These are phyloP conservation scores for Fonsecaea pugnacius DNA, from an alignment of 2,329 filamentous ascomycete species.

Conservation along the genomic window DNA sequence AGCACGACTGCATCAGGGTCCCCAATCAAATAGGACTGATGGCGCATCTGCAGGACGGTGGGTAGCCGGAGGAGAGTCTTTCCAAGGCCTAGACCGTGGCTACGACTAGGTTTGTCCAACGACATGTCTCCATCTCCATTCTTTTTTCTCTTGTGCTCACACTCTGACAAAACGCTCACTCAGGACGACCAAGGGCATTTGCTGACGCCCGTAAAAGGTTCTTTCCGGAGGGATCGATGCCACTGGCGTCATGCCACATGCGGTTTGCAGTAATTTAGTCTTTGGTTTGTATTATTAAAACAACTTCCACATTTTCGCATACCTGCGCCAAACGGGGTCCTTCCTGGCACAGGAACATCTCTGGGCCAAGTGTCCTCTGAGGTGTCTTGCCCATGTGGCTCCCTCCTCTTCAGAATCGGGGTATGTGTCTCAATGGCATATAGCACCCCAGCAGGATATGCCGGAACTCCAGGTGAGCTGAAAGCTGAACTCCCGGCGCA, in stretches of 20 bases:
- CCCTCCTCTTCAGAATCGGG: not conserved
- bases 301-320: slow-evolving; percentile 1
- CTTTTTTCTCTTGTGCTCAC: slow-evolving; percentile 6
- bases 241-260: slow-evolving; percentile 16
- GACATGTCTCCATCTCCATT: slow-evolving; percentile 4
- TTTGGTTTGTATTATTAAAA: slow-evolving; percentile 5
- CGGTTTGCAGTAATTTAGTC: slow-evolving; percentile 1
- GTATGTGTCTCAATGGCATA: not conserved
- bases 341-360: not conserved
- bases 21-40: not conserved
- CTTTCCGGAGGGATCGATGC: slow-evolving; percentile 5
- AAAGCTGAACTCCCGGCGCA: not conserved
- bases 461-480: not conserved
- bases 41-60: not conserved
- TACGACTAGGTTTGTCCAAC: slow-evolving; percentile 13
- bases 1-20: not conserved
- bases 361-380: not conserved
- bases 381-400: not conserved
- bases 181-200: not conserved
- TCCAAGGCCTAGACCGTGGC: slow-evolving; percentile 15
- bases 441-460: not conserved
- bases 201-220: slow-evolving; percentile 8
- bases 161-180: slow-evolving; percentile 5
- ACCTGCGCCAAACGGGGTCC: not conserved
- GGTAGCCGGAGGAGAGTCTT: slow-evolving; percentile 3